Percentiles rank a stretch among this genome's conserved stretches.
Conservation (phyloP, 2,329 filamentous ascomycete species). For the Chaetoscypha palmicola region DNA sequence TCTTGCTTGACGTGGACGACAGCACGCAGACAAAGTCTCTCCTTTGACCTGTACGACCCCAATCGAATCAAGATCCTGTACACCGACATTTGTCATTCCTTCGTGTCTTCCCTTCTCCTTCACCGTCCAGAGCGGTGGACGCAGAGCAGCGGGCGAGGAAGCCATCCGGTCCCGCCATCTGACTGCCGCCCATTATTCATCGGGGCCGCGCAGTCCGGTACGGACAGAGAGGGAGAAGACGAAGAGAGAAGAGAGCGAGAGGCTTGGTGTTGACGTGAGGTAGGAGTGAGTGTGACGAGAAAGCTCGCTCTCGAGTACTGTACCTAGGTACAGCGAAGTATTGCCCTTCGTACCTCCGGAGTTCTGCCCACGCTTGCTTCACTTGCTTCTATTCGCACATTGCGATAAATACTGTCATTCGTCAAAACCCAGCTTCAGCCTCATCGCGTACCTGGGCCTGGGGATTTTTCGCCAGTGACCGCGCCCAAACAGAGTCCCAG, state of each 20-base stretch:
- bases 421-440: no score
- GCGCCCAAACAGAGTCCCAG: no score
- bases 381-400: no score
- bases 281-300: no score
- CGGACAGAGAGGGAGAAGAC: background rate
- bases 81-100: slow-evolving; percentile 10
- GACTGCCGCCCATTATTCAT: no score
- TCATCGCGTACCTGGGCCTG: no score
- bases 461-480: no score
- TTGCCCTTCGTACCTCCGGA: background rate
- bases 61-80: slow-evolving; percentile 7
- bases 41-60: background rate
- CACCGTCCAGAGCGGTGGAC: background rate
- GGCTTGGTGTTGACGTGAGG: background rate
- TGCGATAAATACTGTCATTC: no score
- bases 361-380: background rate
- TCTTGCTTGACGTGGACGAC: slow-evolving; percentile 4
- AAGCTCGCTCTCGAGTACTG: background rate
- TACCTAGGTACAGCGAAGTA: background rate
- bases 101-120: background rate
- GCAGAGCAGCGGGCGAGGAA: no score
- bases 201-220: no score
- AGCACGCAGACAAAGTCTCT: background rate
- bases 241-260: background rate
- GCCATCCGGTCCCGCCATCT: slow-evolving; percentile 2